Evolutionary conservation across 2,329 filamentous ascomycete species (phyloP).

Genomic region (Pseudomassariella vexata): DNA sequence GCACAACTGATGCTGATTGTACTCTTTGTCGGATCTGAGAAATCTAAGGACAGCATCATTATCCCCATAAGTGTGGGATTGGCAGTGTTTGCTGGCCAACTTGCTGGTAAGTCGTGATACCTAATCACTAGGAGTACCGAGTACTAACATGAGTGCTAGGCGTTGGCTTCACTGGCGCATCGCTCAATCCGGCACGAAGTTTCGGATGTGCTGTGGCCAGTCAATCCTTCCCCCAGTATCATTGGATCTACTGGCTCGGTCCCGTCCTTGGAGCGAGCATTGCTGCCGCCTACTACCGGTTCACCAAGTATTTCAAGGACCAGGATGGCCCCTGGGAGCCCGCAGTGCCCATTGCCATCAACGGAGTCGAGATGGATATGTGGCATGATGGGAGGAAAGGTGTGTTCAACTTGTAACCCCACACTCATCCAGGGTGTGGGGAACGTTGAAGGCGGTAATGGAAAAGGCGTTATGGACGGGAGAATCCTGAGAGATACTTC

Average conservation of each 20-base stretch:
- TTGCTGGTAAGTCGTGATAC: conserved; percentile 22
- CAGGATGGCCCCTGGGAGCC: no score
- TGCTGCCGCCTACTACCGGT: conserved; percentile 33
- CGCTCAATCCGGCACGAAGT: conserved; percentile 36
- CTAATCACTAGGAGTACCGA: background rate
- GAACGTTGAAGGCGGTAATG: no score
- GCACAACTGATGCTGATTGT: conserved; percentile 53
- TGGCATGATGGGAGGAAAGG: no score
- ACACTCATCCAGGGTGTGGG: no score
- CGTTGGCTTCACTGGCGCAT: conserved; percentile 33
- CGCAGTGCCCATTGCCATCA: no score
- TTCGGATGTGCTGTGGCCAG: conserved; percentile 36
- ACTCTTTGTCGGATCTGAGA: conserved; percentile 61
- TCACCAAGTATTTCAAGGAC: conserved; percentile 36
- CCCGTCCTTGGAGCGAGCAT: conserved; percentile 35
- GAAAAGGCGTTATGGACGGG: no score
- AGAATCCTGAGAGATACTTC: no score
- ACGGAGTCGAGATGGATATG: no score
- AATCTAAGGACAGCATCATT: conserved; percentile 60
- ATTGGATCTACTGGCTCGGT: conserved; percentile 42
- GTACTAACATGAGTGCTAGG: conserved; percentile 13
- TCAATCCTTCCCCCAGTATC: conserved; percentile 28
- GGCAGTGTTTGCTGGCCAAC: conserved; percentile 50
- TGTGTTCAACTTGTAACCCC: no score
- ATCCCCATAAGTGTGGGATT: conserved; percentile 64